phyloP scores from a whole-genome alignment of 2,329 filamentous ascomycete genomes.

The Zasmidium citrigriseum region DNA sequence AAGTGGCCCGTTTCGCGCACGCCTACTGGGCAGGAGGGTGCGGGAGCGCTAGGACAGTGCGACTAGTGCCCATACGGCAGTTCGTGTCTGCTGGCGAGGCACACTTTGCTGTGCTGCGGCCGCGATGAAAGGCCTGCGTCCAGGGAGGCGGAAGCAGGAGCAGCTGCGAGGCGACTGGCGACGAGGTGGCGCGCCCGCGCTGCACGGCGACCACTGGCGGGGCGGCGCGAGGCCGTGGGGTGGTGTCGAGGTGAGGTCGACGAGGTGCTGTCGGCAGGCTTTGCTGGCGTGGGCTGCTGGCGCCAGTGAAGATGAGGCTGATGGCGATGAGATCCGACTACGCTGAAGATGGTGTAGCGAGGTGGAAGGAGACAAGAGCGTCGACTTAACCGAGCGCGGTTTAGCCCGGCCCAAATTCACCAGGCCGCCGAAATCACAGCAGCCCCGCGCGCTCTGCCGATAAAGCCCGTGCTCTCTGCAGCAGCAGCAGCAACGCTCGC shows the following conservation, averaged over 20 bases:
- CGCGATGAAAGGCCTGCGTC: slow-evolving; percentile 1
- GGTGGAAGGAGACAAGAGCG: background rate
- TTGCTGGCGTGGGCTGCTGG: background rate
- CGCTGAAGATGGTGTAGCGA: slow-evolving; percentile 2
- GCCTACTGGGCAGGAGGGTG: background rate
- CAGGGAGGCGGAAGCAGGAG: background rate
- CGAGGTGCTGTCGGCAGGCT: background rate
- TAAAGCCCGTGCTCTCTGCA: too few species aligned
- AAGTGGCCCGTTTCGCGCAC: background rate
- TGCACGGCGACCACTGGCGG: background rate
- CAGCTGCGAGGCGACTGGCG: background rate
- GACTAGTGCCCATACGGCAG: slow-evolving; percentile 8
- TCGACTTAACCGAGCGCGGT: too few species aligned
- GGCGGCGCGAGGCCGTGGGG: background rate
- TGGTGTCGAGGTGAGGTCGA: background rate
- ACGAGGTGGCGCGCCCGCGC: slow-evolving; percentile 1
- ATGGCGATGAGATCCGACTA: slow-evolving; percentile 8
- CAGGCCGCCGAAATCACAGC: too few species aligned
- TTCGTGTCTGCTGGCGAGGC: slow-evolving; percentile 5
- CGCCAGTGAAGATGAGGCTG: slow-evolving; percentile 5
- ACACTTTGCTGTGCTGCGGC: background rate
- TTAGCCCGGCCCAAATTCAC: too few species aligned
- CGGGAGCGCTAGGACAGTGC: slow-evolving; percentile 10
- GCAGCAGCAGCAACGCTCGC: too few species aligned
- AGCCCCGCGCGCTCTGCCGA: too few species aligned